Base-by-base conservation (phyloP, 225 moss, liverwort and hornwort species). In the Asterella californica region DNA sequence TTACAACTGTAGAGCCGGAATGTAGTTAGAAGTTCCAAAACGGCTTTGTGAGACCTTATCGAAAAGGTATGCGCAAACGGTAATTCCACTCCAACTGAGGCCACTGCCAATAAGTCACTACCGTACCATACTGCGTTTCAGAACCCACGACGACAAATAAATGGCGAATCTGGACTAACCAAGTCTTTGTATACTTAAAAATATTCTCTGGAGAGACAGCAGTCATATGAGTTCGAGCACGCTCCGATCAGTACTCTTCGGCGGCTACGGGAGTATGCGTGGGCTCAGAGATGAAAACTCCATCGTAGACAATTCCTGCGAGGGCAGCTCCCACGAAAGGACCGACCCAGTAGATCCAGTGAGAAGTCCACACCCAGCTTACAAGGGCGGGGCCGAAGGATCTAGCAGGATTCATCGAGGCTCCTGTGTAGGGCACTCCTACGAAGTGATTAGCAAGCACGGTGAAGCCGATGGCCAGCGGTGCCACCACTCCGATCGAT, bases 391-490 rank as follows among this genome's bases (percentile, higher is more conserved):
- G 84, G 30, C 84, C 84, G 80, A 84, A 84, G 25, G 80, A 80
- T 22, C 84, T n/a, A 3, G 84, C 84, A 0, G 84, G 84, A 76
- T 84, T 84, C 79, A 84, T 80, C 1, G 84, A 84, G 22, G 84
- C 84, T 0, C 84, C 84, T 9, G 75, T 84, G 76, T 52, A 84
- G 0, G 84, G 84, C 0, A 70, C 75, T 5, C 80, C 84, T 0
- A 84, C 21, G 36, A 84, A 76, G 59, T 54, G 65, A 54, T 69
- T 34, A 7, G 54, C 80, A 22, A 80, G 59, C 10, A 80, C 76
- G 0, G 80, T 80, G 76, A 84, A 80, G 5, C 84, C 84, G 76
- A 84, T 84, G n/a, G 80, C 80, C 69, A 84, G 50, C 3, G 84
- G 84, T 49, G 84, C 84, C 3, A 84, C 42, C 17, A 55, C 32